Evolutionary conservation across 2,329 filamentous ascomycete species (phyloP), one percentile per base, ranked within the genome.

Genomic region (Penicillium sp.): DNA sequence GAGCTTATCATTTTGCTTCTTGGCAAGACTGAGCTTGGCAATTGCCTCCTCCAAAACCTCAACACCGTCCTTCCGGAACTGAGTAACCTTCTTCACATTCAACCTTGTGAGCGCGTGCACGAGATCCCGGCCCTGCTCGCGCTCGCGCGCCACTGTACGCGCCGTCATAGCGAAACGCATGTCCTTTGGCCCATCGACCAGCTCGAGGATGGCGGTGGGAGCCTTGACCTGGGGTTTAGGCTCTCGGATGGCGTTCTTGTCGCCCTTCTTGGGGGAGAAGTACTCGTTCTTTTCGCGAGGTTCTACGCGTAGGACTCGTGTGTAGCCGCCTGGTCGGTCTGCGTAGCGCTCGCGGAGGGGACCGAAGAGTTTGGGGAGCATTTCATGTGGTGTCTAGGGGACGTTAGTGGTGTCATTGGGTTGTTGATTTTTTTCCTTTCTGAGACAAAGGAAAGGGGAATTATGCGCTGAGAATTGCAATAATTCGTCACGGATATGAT

Each of bases 91-190:
- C 62, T 82, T 80, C 45, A 93, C 82, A 77, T 97, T 97, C 70
- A 84, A 81, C 55, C 81, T 78, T 34, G 93, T 97, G 66, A 94
- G 79, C 33, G 89, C 82, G 64, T 86, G 89, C 67, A 90, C 78
- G 2, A 78, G 72, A 50, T 84, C 80, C 39, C 85, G 82, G 15
- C 85, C 76, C 58, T 78, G 71, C 15, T 69, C 66, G 2, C 81
- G 78, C 57, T 81, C 71, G 29, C 86, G 82, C 43, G 90, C 91
- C 7, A 97, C 82, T 0, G 91, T 87, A 66, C 89, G 89, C 27
- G 94, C 94, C 3, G 92, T 96, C 84, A 97, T 87, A 68, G 91
- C 91, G 78, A 97, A 97, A 34, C 92, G 89, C 80, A 96, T 90
- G 76, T 99, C 94, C 73, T 88, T 89, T 34, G 92, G 91, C 36